Evolutionary conservation across 31 red algal genomes (phyloP).

Genomic region (Asparagopsis taxiformis): DNA sequence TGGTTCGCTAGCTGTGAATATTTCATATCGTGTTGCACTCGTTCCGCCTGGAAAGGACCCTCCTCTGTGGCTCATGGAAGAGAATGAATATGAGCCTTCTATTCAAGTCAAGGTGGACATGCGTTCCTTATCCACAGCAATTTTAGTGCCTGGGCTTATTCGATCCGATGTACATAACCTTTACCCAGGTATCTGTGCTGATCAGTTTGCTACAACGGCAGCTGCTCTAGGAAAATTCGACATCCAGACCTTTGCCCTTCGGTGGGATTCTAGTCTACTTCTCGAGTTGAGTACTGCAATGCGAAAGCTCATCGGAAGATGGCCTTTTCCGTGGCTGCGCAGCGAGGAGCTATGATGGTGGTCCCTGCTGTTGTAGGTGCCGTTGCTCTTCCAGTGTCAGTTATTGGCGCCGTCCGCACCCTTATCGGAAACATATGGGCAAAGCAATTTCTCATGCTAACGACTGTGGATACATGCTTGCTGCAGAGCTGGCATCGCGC

Average conservation of each 20-base stretch:
- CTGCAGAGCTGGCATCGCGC: slow-evolving; percentile 57
- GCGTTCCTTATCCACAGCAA: slow-evolving; percentile 43
- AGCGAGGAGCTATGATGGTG: slow-evolving; percentile 55
- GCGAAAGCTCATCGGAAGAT: slow-evolving; percentile 42
- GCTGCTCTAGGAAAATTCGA: slow-evolving; percentile 22
- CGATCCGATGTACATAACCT: slow-evolving; percentile 8
- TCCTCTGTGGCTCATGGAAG: slow-evolving; percentile 61
- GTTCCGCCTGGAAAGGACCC: slow-evolving; percentile 55
- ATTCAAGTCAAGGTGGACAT: slow-evolving; percentile 33
- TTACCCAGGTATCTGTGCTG: slow-evolving; percentile 61
- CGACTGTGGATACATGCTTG: slow-evolving; percentile 68
- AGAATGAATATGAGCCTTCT: slow-evolving; percentile 39
- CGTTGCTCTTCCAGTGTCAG: slow-evolving; percentile 58
- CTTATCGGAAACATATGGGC: slow-evolving; percentile 76
- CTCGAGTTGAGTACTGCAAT: slow-evolving; percentile 58
- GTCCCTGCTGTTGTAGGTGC: slow-evolving; percentile 54
- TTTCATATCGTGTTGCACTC: slow-evolving; percentile 51
- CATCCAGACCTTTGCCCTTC: slow-evolving; percentile 55
- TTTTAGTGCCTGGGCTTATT: slow-evolving; percentile 60
- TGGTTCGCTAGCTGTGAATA: slow-evolving; percentile 50
- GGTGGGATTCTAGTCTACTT: slow-evolving; percentile 56
- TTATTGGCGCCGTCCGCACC: slow-evolving; percentile 50
- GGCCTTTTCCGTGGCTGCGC: slow-evolving; percentile 63
- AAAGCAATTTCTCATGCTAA: slow-evolving; percentile 43
- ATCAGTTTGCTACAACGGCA: slow-evolving; percentile 46